phyloP scores from a whole-genome alignment of 495 filamentous ascomycete species.

The Aspergillus baeticus region DNA sequence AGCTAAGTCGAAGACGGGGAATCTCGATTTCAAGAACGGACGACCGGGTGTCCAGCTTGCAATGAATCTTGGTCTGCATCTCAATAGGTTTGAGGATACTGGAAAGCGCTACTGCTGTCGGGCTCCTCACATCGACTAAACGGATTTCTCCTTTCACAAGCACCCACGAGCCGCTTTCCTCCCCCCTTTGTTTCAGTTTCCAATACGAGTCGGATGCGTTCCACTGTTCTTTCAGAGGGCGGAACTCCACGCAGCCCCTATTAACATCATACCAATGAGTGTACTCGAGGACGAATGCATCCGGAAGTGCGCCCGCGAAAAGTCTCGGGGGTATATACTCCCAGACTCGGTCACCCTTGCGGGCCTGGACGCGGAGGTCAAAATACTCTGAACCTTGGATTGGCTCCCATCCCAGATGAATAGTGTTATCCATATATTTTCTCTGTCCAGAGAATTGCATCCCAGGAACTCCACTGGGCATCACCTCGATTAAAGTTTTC shows the following conservation, averaged over 20 bases:
- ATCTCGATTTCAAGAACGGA: constrained; percentile 38
- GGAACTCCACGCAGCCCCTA: constrained; percentile 47
- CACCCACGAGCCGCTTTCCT: constrained; percentile 1
- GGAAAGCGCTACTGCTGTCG: constrained; percentile 28
- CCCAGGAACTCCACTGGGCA: constrained; percentile 41
- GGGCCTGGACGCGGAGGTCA: constrained; percentile 26
- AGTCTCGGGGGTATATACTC: constrained; percentile 47
- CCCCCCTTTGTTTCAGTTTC: constrained; percentile 18
- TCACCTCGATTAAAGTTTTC: constrained; percentile 29
- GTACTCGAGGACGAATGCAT: constrained; percentile 43
- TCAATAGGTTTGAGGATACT: constrained; percentile 32
- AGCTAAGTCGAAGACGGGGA: constrained; percentile 49
- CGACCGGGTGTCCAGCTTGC: constrained; percentile 9
- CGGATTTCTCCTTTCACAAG: constrained; percentile 8
- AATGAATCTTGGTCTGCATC: constrained; percentile 35
- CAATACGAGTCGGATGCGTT: constrained; percentile 24
- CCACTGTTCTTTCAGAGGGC: constrained; percentile 46
- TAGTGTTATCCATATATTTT: constrained; percentile 25
- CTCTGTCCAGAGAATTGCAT: constrained; percentile 45
- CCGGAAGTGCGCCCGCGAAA: constrained; percentile 45
- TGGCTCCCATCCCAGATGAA: constrained; percentile 36
- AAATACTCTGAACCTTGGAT: neutral
- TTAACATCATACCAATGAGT: constrained; percentile 57
- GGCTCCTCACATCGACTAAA: constrained; percentile 35
- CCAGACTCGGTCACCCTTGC: constrained; percentile 14